Base-by-base conservation (phyloP, 2,329 filamentous ascomycete genomes). In the Cryphonectria carpinicola region DNA sequence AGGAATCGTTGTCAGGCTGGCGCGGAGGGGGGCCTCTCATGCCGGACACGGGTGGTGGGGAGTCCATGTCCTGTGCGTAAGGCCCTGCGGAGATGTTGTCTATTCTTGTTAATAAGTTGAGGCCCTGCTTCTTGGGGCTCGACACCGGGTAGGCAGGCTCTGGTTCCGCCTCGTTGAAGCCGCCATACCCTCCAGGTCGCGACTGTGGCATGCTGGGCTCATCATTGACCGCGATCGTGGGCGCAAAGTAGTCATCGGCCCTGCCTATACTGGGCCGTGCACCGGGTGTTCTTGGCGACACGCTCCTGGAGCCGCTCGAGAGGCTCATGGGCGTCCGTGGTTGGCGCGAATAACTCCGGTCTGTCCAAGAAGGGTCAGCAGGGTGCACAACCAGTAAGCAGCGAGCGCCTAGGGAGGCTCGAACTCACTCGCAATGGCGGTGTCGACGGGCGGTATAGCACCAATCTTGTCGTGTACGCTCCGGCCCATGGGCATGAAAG, bases 1-100 rank as follows among this genome's bases (percentile, higher is more conserved):
- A 78, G 8, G 79, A 74, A 8, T 79, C 78, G 22, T 65, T 62
- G 17, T 71, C 70, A 65, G 56, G 63, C 73, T n/a, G 72, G 65
- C 39, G 71, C 67, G 62, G 65, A 37, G 68, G 65, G 14, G 65
- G 63, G 13, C 65, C 52, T 43, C 69, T 64, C 39, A 69, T 41
- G 19, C 62, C 66, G 7, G 62, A 56, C 43, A 70, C 52, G n/a
- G 69, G 69, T 4, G 76, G 75, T 4, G 62, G 58, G 46, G 58
- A 37, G 28, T 17, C 66, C 37, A 41, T 54, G 10, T 66, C 67
- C 64, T 46, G 69, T 49, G 89, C 88, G 75, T 93, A 92, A 0
- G 91, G 90, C 0, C 89, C 90, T 1, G 90, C 88, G 1, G 88
- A 85, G 76, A 93, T 90, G 11, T 82, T 86, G 74, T 92, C 87